A percentile compares a stretch with the other conserved stretches of the same genome.
phyloP scores from a whole-genome alignment of 495 filamentous ascomycete genomes.

The Neurospora intermedia region DNA sequence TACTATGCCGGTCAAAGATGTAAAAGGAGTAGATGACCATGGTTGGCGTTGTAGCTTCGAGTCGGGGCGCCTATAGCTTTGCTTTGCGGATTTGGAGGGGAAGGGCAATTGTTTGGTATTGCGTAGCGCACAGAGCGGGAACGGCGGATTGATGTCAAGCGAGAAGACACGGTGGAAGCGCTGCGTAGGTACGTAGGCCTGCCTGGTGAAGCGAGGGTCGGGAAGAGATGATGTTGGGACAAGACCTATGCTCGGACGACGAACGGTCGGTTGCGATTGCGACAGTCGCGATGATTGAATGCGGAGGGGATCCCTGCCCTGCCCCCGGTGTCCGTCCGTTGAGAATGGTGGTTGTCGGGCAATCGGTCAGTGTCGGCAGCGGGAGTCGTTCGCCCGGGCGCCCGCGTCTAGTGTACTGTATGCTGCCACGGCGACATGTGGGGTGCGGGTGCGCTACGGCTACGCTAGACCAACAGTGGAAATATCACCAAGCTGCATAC shows the following conservation, averaged over 20 bases:
- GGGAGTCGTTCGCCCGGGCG: background rate
- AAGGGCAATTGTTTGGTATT: background rate
- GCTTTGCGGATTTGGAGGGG: background rate
- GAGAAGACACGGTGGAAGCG: background rate
- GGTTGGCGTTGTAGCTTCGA: background rate
- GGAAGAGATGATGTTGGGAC: background rate
- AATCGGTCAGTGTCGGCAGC: background rate
- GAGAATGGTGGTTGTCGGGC: background rate
- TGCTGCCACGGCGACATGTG: background rate
- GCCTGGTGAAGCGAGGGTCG: background rate
- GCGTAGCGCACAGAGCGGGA: background rate
- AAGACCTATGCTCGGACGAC: background rate
- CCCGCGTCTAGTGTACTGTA: too few relatives aligned
- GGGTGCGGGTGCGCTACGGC: background rate
- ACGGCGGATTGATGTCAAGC: background rate
- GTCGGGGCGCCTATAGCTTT: background rate
- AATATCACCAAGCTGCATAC: background rate
- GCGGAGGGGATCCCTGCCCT: background rate
- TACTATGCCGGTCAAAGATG: slow-evolving; percentile 98
- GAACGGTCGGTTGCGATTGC: background rate
- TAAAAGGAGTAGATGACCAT: slow-evolving; percentile 98
- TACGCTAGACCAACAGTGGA: background rate
- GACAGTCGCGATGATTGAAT: background rate
- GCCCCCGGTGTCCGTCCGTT: background rate
- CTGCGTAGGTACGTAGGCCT: background rate